These are phyloP conservation scores for Singerocomus inundabilis DNA, from an alignment of 1,284 basidiomycete genomes.

Conservation along the genomic window DNA sequence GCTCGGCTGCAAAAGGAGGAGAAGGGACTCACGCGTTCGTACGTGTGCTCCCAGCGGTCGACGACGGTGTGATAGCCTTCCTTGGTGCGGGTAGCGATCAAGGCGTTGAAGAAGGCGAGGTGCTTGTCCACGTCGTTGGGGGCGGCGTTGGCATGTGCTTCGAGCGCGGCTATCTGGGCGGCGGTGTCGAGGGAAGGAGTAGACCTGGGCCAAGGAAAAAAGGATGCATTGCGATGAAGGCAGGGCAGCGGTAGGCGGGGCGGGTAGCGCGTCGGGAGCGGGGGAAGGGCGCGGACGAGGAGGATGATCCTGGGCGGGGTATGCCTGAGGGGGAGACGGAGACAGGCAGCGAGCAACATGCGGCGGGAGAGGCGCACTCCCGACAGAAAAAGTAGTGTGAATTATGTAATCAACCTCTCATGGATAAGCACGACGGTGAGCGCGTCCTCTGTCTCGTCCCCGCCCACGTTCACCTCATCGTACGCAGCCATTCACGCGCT, in stretches of 20 bases:
- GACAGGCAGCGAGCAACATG: conserved; percentile 7
- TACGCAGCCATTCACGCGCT: conserved; percentile 36
- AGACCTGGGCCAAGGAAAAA: conserved; percentile 49
- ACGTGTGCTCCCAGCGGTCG: conserved; percentile 76
- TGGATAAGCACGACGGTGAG: too few species aligned
- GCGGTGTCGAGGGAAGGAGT: conserved; percentile 64
- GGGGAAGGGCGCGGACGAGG: neutral
- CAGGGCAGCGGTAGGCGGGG: conserved; percentile 12
- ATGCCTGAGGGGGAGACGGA: neutral
- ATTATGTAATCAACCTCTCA: conserved; percentile 24
- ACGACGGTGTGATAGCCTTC: conserved; percentile 70
- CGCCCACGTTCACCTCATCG: too few species aligned
- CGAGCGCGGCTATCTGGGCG: conserved; percentile 65
- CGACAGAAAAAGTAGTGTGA: neutral
- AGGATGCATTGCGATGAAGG: conserved; percentile 37
- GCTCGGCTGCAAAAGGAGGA: neutral
- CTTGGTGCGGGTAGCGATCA: conserved; percentile 59
- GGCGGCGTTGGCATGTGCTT: conserved; percentile 70
- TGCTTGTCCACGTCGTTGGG: conserved; percentile 69
- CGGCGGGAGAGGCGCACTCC: neutral
- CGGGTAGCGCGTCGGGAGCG: conserved; percentile 9
- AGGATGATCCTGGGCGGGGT: neutral
- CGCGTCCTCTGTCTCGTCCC: too few species aligned
- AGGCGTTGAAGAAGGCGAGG: conserved; percentile 64
- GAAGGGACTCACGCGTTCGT: conserved; percentile 65